Percentiles rank a stretch among this genome's conserved stretches.
Evolutionary conservation across 1,139 yeast species (phyloP).

Genomic region (Hemisphaericaspora lyxosophila): DNA sequence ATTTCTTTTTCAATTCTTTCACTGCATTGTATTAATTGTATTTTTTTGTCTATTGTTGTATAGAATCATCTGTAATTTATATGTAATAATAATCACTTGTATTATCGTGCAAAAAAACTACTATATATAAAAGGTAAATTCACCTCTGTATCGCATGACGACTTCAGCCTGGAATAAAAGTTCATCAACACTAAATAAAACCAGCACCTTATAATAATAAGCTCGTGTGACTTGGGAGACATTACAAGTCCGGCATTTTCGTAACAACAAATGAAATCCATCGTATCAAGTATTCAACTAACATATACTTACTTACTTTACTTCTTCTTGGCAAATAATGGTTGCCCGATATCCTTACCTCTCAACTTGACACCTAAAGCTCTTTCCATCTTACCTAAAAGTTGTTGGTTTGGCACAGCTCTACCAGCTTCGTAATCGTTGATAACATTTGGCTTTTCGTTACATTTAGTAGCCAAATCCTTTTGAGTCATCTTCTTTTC

Average conservation of each 20-base stretch:
- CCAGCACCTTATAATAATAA: background rate
- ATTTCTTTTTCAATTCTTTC: no score
- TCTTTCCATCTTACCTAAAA: slow-evolving; percentile 88
- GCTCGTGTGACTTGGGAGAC: slow-evolving; percentile 4
- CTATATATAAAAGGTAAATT: background rate
- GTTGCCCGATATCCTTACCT: slow-evolving; percentile 94
- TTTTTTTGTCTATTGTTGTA: background rate
- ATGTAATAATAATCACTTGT: background rate
- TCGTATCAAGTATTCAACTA: no score
- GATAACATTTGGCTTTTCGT: slow-evolving; percentile 92
- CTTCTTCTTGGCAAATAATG: slow-evolving; percentile 75
- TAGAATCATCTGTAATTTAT: no score
- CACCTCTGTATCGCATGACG: no score
- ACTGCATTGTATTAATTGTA: background rate
- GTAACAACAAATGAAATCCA: no score
- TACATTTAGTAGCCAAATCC: slow-evolving; percentile 91
- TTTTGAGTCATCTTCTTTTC: slow-evolving; percentile 90
- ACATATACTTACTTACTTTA: no score
- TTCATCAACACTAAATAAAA: slow-evolving; percentile 1
- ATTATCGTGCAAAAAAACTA: background rate
- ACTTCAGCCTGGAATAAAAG: background rate
- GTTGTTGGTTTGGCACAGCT: slow-evolving; percentile 95
- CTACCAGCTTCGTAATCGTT: slow-evolving; percentile 97
- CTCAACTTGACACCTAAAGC: slow-evolving; percentile 92
- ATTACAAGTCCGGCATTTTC: slow-evolving; percentile 3